Base-by-base conservation (phyloP, 1,284 basidiomycete species). In the Ganoderma lingzhi region DNA sequence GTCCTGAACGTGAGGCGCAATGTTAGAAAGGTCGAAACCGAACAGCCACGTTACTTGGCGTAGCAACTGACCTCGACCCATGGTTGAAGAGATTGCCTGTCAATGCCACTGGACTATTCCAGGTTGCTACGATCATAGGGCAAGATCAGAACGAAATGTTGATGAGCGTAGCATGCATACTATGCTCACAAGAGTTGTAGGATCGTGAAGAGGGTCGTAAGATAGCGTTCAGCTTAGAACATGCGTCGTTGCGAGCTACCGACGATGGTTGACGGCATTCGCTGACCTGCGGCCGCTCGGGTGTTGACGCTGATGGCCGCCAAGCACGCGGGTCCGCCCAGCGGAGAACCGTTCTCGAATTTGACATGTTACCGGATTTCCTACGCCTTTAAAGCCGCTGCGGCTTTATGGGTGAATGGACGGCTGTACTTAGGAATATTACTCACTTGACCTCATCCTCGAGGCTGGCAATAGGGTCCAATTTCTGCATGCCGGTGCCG, bases 61-160 rank as follows among this genome's bases (percentile, higher is more conserved):
- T 39, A 51, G 17, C 28, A 45, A 72, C 71, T 42, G 64, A 76
- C 76, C 71, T 72, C 73, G 71, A 66, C 72, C 75, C 76, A 77
- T 77, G 35, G 51, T 65, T 58, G 62, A 61, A 65, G 69, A 41
- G 64, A 45, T 71, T 66, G 67, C 66, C 64, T 41, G 39, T 41
- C 12, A 41, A 41, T 69, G 66, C 66, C 51, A 60, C 70, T 56
- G 67, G 9, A 51, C 65, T 67, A 48, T 32, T 59, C 45, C 64
- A 63, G 65, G 65, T 51, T 17, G 39, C 58, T 48, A 59, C 64
- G 68, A 68, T 71, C 68, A 68, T 30, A 9, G 35, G 12, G 23
- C 14, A 9, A 19, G 39, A 64, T 66, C 37, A 63, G 44, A 15
- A 37, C 45, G 15, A 14, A 12, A 15, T 45, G 59, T 55, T 63